Evolutionary conservation across 2,329 filamentous ascomycete genomes (phyloP).

Genomic region (Gliomastix tumulicola): DNA sequence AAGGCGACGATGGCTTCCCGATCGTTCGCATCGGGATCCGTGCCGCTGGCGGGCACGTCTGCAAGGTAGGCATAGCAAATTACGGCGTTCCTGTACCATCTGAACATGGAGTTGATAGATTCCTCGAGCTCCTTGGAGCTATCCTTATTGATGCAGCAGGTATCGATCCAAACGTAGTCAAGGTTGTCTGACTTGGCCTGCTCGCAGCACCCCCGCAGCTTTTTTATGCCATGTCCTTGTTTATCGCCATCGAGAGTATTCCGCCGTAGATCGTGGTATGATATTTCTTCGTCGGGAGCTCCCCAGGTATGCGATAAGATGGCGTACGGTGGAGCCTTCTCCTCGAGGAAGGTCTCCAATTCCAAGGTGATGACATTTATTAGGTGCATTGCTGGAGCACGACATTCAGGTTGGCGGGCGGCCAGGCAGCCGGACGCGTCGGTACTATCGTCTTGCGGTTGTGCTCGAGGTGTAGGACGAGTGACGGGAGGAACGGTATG

Average conservation of each 20-base stretch:
- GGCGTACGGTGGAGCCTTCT: constrained; percentile 6
- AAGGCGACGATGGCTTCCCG: too few relatives aligned
- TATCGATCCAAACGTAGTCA: constrained; percentile 15
- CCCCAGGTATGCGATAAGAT: constrained; percentile 21
- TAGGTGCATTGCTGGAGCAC: too few relatives aligned
- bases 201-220: constrained; percentile 7
- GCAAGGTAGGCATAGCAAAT: constrained; percentile 15
- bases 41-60: constrained; percentile 10
- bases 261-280: constrained; percentile 13
- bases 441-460: too few relatives aligned
- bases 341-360: not conserved
- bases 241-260: not conserved
- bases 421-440: too few relatives aligned
- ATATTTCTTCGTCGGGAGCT: constrained; percentile 7
- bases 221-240: not conserved
- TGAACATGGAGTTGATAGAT: constrained; percentile 17
- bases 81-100: constrained; percentile 18
- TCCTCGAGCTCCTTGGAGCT: constrained; percentile 14
- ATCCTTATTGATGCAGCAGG: constrained; percentile 21
- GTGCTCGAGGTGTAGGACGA: too few relatives aligned
- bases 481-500: too few relatives aligned
- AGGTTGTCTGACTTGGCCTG: constrained; percentile 7
- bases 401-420: too few relatives aligned
- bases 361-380: not conserved
- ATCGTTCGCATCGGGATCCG: not conserved